A percentile compares a stretch with the other conserved stretches of the same genome.
These are phyloP conservation scores for Claviceps sp. DNA, from an alignment of 2,329 filamentous ascomycete species.

Conservation along the genomic window DNA sequence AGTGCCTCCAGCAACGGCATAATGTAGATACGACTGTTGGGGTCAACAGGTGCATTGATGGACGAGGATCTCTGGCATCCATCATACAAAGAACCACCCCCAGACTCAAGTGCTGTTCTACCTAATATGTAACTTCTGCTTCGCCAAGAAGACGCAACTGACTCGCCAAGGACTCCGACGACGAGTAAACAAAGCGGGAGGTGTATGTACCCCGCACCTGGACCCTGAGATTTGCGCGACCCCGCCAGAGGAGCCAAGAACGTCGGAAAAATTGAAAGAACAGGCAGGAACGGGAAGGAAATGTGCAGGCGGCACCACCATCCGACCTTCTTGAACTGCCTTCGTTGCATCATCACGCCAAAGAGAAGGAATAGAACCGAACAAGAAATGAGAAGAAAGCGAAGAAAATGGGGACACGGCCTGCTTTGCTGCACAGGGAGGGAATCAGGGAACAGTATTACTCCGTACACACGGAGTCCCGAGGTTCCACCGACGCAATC, in stretches of 20 bases:
- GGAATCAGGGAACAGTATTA: no score
- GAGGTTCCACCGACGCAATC: background rate
- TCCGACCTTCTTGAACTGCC: no score
- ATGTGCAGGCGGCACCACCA: background rate
- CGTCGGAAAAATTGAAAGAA: background rate
- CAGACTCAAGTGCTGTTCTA: background rate
- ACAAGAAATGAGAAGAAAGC: background rate
- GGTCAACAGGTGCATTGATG: background rate
- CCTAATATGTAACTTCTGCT: background rate
- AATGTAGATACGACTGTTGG: background rate
- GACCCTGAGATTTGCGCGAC: background rate
- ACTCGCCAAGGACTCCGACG: background rate
- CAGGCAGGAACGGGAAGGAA: background rate
- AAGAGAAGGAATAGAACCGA: background rate
- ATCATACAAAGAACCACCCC: no score
- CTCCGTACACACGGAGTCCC: no score
- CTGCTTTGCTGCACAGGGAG: no score
- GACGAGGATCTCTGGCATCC: no score
- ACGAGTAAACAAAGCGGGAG: background rate
- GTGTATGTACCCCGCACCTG: background rate
- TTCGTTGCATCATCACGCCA: no score
- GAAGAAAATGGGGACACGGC: background rate
- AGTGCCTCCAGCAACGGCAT: background rate
- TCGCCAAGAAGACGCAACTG: background rate
- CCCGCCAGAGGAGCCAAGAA: background rate